Evolutionary conservation across 305 asterid species (phyloP), one percentile per base, ranked within the genome.

Genomic region (Andrographis paniculata): DNA sequence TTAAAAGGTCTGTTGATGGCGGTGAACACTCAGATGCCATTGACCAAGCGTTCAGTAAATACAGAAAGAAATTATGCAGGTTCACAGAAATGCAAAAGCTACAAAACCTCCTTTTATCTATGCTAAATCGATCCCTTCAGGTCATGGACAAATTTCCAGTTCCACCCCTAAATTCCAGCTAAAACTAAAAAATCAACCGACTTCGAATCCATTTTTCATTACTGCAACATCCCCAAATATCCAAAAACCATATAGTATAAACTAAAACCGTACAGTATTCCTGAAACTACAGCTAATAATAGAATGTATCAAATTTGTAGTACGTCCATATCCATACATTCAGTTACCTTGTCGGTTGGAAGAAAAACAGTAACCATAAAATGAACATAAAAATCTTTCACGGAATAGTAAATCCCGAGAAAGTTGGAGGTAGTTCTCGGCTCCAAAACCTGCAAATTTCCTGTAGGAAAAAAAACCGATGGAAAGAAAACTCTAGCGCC

Each of bases 1-100:
- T 18, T 9, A 5, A 3, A 3, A 20, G 24, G 15, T 15, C 21
- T 7, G 6, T 1, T 66, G 49, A 39, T 66, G 58, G 21, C 28
- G 66, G 69, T 27, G 64, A 46, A 50, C 45, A 56, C 16, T 66
- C 81, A 21, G 72, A 65, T 46, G 66, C 91, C 97, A 89, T 85
- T 17, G 50, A 47, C 11, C 61, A 62, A 63, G 19, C 31, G 19
- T 11, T 74, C 63, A 63, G 23, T 37, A 70, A 64, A 62, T 16
- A 52, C 35, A 35, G 52, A 58, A 52, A 17, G 45, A 48, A 58
- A 61, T 22, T 22, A 46, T 3, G 15, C 14, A 47, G 17, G 20
- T 47, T 11, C 13, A 51, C 43, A 42, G 44, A 39, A 42, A 27
- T 19, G 47, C 51, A 16, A 55, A 46, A 46, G 48, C 52, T 53